These are phyloP conservation scores for Vanrija pseudolonga DNA, from an alignment of 1,284 basidiomycete species.

Conservation along the genomic window DNA sequence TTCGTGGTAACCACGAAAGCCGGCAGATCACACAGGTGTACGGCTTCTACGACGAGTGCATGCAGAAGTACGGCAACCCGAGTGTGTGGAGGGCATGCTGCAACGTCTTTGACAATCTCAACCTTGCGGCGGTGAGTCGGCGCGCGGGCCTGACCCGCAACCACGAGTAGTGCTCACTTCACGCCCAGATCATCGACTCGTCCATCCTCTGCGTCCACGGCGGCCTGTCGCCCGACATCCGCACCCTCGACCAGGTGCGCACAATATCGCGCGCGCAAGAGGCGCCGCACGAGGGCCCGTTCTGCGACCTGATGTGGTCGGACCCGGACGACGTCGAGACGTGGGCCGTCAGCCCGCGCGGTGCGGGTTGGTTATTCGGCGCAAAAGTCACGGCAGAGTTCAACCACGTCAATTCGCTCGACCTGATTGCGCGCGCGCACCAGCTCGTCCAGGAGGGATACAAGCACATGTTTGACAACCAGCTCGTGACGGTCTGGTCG, in stretches of 20 bases:
- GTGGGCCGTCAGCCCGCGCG: slow-evolving; percentile 91
- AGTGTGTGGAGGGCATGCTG: slow-evolving; percentile 95
- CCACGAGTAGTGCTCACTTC: too few relatives aligned
- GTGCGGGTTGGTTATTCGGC: slow-evolving; percentile 96
- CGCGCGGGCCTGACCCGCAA: too few relatives aligned
- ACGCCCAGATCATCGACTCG: slow-evolving; percentile 79
- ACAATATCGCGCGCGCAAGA: slow-evolving; percentile 88
- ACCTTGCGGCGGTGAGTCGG: slow-evolving; percentile 76
- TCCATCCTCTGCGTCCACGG: slow-evolving; percentile 88
- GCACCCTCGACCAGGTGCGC: slow-evolving; percentile 86
- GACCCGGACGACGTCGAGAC: slow-evolving; percentile 94
- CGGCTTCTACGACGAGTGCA: slow-evolving; percentile 96
- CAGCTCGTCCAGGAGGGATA: slow-evolving; percentile 96
- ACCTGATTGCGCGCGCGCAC: slow-evolving; percentile 84
- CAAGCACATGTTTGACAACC: slow-evolving; percentile 95
- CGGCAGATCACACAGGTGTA: slow-evolving; percentile 97
- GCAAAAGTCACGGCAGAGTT: slow-evolving; percentile 85
- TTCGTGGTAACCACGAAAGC: slow-evolving; percentile 93
- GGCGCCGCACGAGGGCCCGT: slow-evolving; percentile 95
- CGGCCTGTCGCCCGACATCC: slow-evolving; percentile 85
- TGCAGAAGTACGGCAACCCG: slow-evolving; percentile 91
- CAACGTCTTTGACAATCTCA: slow-evolving; percentile 89
- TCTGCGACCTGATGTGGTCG: slow-evolving; percentile 97
- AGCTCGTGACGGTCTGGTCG: slow-evolving; percentile 95
- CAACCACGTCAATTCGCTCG: slow-evolving; percentile 81